phyloP scores from a whole-genome alignment of 1,139 yeast species.

The Debaryomyces coudertii region DNA sequence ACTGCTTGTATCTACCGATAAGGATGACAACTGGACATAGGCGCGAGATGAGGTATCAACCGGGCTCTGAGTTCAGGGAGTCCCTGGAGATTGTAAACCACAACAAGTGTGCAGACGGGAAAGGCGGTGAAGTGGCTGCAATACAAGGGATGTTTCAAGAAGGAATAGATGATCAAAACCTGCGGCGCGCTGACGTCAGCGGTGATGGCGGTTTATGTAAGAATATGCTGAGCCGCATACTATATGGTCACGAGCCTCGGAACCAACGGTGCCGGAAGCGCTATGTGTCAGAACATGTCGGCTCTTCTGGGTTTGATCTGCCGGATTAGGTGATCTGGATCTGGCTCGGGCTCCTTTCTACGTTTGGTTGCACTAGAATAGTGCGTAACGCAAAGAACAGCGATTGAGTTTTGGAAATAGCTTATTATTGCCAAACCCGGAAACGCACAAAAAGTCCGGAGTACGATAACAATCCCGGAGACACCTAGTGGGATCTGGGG shows the following conservation, averaged over 20 bases:
- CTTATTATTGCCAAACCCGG: background rate
- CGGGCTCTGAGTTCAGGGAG: no score
- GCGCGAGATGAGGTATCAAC: background rate
- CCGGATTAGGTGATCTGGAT: background rate
- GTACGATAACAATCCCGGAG: background rate
- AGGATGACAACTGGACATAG: no score
- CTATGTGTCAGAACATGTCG: background rate
- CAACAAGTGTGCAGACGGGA: background rate
- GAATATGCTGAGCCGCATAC: background rate
- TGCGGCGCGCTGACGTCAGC: background rate
- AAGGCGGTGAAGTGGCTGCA: background rate
- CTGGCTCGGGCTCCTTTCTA: background rate
- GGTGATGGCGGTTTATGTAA: background rate
- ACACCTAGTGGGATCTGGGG: background rate
- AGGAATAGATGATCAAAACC: constrained; percentile 2
- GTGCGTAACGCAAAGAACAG: constrained; percentile 1
- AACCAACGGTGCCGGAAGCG: background rate
- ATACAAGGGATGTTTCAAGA: background rate
- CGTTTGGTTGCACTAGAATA: background rate
- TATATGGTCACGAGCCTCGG: background rate
- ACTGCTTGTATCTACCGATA: no score
- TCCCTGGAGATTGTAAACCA: background rate
- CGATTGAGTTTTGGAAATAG: background rate
- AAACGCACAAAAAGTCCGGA: background rate
- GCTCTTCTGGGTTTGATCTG: background rate